Conservation (phyloP, 768 basidiomycete species). For the Exsudoporus frostii region DNA sequence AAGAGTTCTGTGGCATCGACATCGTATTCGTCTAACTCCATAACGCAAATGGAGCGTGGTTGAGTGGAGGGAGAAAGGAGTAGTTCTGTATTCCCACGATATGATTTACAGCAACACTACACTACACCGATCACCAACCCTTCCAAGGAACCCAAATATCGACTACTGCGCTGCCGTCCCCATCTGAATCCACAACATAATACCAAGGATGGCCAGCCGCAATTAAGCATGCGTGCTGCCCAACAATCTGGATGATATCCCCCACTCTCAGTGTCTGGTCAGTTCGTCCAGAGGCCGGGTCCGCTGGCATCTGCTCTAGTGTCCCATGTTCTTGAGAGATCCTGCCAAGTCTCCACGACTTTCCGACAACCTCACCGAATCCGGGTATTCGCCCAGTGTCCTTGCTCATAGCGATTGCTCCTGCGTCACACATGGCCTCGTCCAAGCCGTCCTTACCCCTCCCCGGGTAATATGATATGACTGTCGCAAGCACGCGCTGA, state of each 20-base stretch:
- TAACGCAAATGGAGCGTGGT: slow-evolving; percentile 30
- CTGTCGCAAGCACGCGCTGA: slow-evolving; percentile 65
- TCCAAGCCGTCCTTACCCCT: slow-evolving; percentile 58
- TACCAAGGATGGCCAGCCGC: slow-evolving; percentile 81
- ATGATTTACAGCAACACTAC: neutral
- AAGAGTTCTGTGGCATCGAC: slow-evolving; percentile 87
- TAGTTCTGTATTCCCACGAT: slow-evolving; percentile 23
- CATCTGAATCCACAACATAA: slow-evolving; percentile 72
- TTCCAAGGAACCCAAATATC: slow-evolving; percentile 92
- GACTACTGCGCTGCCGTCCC: slow-evolving; percentile 51
- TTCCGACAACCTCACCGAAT: slow-evolving; percentile 69
- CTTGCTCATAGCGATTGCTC: slow-evolving; percentile 84
- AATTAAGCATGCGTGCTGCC: slow-evolving; percentile 84
- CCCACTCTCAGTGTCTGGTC: slow-evolving; percentile 47
- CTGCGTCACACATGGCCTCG: slow-evolving; percentile 82
- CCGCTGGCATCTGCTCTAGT: slow-evolving; percentile 39
- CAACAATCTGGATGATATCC: slow-evolving; percentile 65
- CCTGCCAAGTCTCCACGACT: slow-evolving; percentile 59
- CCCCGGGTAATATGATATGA: slow-evolving; percentile 77
- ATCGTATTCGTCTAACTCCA: slow-evolving; percentile 66
- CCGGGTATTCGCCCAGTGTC: slow-evolving; percentile 73
- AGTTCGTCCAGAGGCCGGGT: slow-evolving; percentile 7
- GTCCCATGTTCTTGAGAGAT: slow-evolving; percentile 82
- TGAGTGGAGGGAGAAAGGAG: neutral
- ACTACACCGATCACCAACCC: slow-evolving; percentile 57